These are phyloP conservation scores for Cynanchum wilfordii DNA, from an alignment of 257 asterid genomes.

Conservation along the genomic window DNA sequence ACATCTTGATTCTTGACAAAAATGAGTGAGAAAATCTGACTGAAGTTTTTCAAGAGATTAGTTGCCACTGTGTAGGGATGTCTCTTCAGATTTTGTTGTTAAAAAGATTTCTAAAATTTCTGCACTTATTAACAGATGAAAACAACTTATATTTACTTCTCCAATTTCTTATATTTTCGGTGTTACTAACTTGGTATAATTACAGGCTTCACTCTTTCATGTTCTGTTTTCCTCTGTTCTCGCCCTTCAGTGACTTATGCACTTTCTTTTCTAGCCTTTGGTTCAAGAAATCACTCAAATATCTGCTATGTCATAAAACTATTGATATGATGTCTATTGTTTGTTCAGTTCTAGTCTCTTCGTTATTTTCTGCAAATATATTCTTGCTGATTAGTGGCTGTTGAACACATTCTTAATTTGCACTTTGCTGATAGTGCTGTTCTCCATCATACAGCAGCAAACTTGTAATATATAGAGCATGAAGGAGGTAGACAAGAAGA, in stretches of 20 bases:
- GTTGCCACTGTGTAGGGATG: background rate
- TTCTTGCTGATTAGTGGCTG: background rate
- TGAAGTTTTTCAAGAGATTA: background rate
- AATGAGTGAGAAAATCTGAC: background rate
- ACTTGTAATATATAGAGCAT: slow-evolving; percentile 34
- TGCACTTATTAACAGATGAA: background rate
- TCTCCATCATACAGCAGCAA: slow-evolving; percentile 27
- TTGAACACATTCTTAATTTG: background rate
- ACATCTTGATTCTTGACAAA: background rate
- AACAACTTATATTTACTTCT: background rate
- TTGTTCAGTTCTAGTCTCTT: background rate
- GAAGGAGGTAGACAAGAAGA: slow-evolving; percentile 71
- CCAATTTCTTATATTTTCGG: background rate
- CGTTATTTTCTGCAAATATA: background rate
- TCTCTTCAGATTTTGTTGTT: background rate
- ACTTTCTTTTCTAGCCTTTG: background rate
- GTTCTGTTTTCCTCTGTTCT: background rate
- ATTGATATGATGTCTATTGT: background rate
- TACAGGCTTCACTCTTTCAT: background rate
- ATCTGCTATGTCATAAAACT: background rate
- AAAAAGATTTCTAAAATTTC: too few species aligned
- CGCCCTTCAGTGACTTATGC: background rate
- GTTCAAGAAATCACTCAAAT: background rate
- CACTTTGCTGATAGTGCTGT: background rate
- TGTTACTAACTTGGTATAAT: background rate